These are phyloP conservation scores for Bruguiera gymnorhiza DNA, from an alignment of 345 rosid genomes.

Conservation along the genomic window DNA sequence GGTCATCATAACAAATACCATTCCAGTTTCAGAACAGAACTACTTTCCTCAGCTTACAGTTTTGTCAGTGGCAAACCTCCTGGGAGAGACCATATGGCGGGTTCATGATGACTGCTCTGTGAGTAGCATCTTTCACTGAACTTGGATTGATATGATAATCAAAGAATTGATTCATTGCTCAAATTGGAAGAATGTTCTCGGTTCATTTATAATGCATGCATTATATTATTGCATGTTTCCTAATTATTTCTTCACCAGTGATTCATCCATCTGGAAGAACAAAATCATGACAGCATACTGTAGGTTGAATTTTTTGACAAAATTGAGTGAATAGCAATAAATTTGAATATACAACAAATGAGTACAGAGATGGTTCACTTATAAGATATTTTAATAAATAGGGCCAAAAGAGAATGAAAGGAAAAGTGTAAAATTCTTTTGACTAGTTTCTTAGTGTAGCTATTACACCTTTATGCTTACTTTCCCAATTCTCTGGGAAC, in stretches of 20 bases:
- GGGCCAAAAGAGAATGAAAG: too few species aligned
- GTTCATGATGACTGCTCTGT: conserved; percentile 96
- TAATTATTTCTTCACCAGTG: background rate
- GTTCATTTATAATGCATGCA: conserved; percentile 4
- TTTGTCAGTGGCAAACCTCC: conserved; percentile 91
- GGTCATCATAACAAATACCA: conserved; percentile 91
- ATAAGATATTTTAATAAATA: too few species aligned
- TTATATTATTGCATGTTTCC: background rate
- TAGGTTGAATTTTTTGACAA: background rate
- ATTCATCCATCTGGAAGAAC: background rate
- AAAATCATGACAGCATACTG: background rate
- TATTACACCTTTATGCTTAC: too few species aligned
- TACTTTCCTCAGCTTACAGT: conserved; percentile 91
- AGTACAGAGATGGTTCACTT: too few species aligned
- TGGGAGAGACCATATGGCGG: conserved; percentile 96
- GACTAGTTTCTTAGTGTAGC: background rate
- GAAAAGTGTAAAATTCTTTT: background rate
- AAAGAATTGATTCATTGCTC: conserved; percentile 11
- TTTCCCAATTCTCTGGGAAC: background rate
- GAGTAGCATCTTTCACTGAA: conserved; percentile 41
- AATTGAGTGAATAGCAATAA: background rate
- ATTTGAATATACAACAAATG: background rate
- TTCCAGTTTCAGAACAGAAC: conserved; percentile 77
- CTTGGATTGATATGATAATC: conserved; percentile 8
- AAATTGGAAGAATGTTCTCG: conserved; percentile 5